A percentile compares a stretch with the other conserved stretches of the same genome.
phyloP scores from a whole-genome alignment of 2,329 filamentous ascomycete genomes.

The Endoconidiophora laricicola region DNA sequence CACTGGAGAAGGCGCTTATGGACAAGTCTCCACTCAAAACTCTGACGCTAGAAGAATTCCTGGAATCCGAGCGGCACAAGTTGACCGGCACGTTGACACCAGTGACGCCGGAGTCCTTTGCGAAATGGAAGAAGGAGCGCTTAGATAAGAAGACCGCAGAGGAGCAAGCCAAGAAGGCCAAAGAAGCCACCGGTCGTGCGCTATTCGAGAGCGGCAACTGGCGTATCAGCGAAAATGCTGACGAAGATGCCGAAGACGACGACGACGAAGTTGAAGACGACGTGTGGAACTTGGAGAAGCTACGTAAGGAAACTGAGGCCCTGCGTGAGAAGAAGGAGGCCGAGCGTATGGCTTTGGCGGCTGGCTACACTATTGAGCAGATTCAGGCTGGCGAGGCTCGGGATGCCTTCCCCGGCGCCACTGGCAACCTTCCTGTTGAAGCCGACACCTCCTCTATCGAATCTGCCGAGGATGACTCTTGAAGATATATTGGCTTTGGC shows the following conservation, averaged over 20 bases:
- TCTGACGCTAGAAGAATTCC: constrained; percentile 88
- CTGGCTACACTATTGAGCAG: constrained; percentile 11
- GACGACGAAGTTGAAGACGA: constrained; percentile 36
- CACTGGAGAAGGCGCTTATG: constrained; percentile 85
- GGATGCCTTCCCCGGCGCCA: constrained; percentile 10
- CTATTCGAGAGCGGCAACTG: constrained; percentile 96
- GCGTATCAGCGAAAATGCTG: constrained; percentile 50
- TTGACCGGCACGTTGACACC: constrained; percentile 82
- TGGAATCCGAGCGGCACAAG: constrained; percentile 92
- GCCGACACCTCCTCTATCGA: too few relatives aligned
- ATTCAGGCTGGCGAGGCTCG: constrained; percentile 11
- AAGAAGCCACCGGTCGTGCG: constrained; percentile 87
- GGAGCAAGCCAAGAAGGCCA: constrained; percentile 73
- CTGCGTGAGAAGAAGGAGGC: constrained; percentile 61
- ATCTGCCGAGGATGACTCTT: too few relatives aligned
- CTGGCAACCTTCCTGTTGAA: constrained; percentile 2
- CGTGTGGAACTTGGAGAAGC: constrained; percentile 63
- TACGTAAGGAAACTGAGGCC: constrained; percentile 72
- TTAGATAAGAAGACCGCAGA: constrained; percentile 92
- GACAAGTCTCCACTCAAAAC: constrained; percentile 93
- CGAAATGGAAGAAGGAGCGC: constrained; percentile 92
- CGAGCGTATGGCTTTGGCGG: constrained; percentile 27
- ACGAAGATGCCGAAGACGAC: constrained; percentile 44
- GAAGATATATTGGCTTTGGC: too few relatives aligned
- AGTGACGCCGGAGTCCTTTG: constrained; percentile 81